phyloP scores from a whole-genome alignment of 345 rosid species.

The Syzygium aqueum region DNA sequence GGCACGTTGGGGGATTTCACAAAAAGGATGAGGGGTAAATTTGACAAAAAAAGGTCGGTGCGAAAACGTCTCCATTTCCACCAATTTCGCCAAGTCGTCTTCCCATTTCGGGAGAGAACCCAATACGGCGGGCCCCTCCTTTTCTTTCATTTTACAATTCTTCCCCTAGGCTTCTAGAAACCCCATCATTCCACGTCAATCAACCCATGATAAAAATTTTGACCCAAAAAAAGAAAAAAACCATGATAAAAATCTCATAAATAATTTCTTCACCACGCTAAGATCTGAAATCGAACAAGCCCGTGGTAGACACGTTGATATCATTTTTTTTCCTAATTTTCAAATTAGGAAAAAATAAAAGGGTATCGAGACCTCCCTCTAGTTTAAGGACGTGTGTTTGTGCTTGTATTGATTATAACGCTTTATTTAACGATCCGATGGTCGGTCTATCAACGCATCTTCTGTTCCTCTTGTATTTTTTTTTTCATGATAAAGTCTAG shows the following conservation, averaged over 20 bases:
- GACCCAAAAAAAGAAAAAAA: too few relatives aligned
- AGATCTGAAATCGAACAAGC: neutral
- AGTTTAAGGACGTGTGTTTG: too few relatives aligned
- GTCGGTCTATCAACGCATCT: too few relatives aligned
- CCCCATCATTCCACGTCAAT: neutral
- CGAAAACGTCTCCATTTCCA: neutral
- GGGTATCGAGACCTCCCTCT: too few relatives aligned
- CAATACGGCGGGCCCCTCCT: neutral
- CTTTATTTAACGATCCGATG: too few relatives aligned
- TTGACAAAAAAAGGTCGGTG: neutral
- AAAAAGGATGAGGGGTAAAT: neutral
- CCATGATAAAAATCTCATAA: neutral
- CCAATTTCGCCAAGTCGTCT: neutral
- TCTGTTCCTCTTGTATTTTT: too few relatives aligned
- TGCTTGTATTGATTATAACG: too few relatives aligned
- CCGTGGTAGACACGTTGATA: neutral
- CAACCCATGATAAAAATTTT: neutral
- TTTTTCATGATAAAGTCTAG: too few relatives aligned
- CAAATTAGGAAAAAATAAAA: neutral
- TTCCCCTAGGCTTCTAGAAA: neutral
- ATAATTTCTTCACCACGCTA: neutral
- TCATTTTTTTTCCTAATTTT: neutral
- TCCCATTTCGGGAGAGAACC: neutral
- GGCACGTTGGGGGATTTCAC: neutral
- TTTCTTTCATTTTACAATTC: neutral